phyloP scores from a whole-genome alignment of 768 basidiomycete genomes.

The Lentinula edodes region DNA sequence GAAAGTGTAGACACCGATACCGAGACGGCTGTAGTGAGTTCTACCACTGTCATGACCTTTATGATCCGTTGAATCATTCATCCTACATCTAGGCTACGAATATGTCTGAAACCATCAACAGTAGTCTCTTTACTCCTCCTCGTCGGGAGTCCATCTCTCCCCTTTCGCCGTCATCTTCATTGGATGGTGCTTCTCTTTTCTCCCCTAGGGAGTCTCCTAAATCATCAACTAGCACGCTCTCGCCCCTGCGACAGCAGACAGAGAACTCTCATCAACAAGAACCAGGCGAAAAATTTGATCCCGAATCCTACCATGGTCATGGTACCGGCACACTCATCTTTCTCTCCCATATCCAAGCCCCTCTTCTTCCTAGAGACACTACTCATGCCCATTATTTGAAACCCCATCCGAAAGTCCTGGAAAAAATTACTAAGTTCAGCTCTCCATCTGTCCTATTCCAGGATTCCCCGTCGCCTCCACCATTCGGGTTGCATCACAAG shows the following conservation, averaged over 20 bases:
- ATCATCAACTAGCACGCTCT: background rate
- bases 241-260: background rate
- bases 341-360: background rate
- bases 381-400: background rate
- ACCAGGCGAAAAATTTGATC: background rate
- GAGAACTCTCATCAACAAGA: background rate
- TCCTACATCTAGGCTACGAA: background rate
- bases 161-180: background rate
- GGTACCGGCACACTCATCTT: background rate
- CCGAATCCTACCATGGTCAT: background rate
- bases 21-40: background rate
- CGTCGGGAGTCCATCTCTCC: background rate
- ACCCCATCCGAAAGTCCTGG: background rate
- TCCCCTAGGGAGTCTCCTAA: background rate
- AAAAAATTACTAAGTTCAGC: background rate
- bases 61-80: background rate
- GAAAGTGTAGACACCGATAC: background rate
- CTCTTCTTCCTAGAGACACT: background rate
- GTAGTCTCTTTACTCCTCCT: background rate
- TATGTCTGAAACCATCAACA: background rate
- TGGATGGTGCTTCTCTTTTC: background rate
- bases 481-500: background rate
- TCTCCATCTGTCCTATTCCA: background rate
- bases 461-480: background rate
- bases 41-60: background rate